Conservation (phyloP, 192 early-diverging fungal species). For the Entomortierella lignicola region DNA sequence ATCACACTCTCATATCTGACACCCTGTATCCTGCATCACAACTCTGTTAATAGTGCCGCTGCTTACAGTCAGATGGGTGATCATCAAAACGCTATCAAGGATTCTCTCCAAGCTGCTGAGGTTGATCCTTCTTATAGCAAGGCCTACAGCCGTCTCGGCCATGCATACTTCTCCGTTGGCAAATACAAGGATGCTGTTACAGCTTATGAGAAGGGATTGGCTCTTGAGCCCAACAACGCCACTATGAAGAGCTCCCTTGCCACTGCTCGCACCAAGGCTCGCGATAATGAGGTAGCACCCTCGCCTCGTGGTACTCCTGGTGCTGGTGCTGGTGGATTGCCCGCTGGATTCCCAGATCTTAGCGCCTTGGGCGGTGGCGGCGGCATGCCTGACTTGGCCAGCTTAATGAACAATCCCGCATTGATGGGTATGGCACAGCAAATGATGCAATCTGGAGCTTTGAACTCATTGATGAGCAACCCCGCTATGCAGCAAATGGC, state of each 20-base stretch:
- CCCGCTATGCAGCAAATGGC: conserved; percentile 91
- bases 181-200: conserved; percentile 86
- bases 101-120: conserved; percentile 86
- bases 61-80: conserved; percentile 92
- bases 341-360: conserved; percentile 54
- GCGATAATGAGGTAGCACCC: conserved; percentile 44
- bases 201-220: conserved; percentile 91
- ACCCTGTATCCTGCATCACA: background rate
- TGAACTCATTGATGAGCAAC: conserved; percentile 90
- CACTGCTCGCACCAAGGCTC: conserved; percentile 72
- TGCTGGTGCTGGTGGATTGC: conserved; percentile 50
- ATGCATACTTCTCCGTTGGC: conserved; percentile 91
- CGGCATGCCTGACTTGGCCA: conserved; percentile 81
- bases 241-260: conserved; percentile 83
- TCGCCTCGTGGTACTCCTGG: conserved; percentile 52
- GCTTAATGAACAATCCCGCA: conserved; percentile 92
- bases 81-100: conserved; percentile 87
- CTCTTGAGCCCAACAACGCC: conserved; percentile 83
- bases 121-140: conserved; percentile 93
- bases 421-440: conserved; percentile 96
- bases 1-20: background rate
- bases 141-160: conserved; percentile 92
- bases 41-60: conserved; percentile 76
- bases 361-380: conserved; percentile 69
- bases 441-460: conserved; percentile 89